Percentiles rank a stretch among this genome's conserved stretches.
Evolutionary conservation across 495 filamentous ascomycete genomes (phyloP).

Genomic region (Aspergillus ellipticus): DNA sequence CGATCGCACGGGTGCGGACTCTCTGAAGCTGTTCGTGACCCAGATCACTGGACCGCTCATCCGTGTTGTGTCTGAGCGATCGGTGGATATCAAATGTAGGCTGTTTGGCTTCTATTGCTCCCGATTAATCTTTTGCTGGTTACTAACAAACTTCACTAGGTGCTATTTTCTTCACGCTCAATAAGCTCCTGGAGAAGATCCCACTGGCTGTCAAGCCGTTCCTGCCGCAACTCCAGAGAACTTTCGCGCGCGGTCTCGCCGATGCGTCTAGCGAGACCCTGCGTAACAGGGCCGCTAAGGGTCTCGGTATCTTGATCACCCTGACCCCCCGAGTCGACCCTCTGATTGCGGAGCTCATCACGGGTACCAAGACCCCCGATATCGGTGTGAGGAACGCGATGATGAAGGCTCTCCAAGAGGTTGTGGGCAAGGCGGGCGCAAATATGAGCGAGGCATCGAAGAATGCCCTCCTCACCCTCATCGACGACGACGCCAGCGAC

Average conservation of each 20-base stretch:
- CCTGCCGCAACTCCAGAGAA: conserved; percentile 91
- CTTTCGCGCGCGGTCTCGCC: conserved; percentile 91
- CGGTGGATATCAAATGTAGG: conserved; percentile 81
- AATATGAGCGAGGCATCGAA: conserved; percentile 94
- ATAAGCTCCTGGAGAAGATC: conserved; percentile 95
- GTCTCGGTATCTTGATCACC: conserved; percentile 91
- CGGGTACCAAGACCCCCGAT: conserved; percentile 88
- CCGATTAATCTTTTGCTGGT: not conserved
- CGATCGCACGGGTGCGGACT: conserved; percentile 78
- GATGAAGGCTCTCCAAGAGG: conserved; percentile 95
- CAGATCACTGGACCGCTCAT: conserved; percentile 97
- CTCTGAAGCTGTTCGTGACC: conserved; percentile 89
- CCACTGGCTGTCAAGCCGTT: conserved; percentile 94
- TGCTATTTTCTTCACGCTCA: conserved; percentile 89
- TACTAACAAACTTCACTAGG: conserved; percentile 38
- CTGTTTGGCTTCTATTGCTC: not conserved
- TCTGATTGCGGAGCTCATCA: conserved; percentile 81
- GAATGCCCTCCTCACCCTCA: conserved; percentile 73
- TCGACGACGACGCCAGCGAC: conserved; percentile 78
- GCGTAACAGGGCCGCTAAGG: conserved; percentile 87
- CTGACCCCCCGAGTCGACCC: conserved; percentile 95
- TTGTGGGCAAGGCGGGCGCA: conserved; percentile 85
- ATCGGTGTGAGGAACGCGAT: conserved; percentile 89
- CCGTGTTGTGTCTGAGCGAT: conserved; percentile 92
- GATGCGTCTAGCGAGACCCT: conserved; percentile 89